Conservation (phyloP, 1,284 basidiomycete genomes). For the Acaromyces ingoldii region DNA sequence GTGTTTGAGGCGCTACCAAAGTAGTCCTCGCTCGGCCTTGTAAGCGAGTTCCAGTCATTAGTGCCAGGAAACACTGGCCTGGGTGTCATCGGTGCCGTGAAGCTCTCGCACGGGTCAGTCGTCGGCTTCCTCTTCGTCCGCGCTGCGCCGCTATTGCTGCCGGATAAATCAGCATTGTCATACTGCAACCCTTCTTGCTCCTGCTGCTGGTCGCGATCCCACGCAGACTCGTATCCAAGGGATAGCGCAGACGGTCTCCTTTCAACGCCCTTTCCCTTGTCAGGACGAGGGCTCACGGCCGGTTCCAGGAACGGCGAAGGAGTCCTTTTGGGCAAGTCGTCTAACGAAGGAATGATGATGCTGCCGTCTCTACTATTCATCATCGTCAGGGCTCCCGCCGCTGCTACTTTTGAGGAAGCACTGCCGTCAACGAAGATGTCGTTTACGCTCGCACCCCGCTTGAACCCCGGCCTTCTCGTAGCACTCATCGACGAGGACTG, state of each 20-base stretch:
- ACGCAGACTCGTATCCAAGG: background rate
- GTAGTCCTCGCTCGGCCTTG: background rate
- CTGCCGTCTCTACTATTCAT: background rate
- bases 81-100: background rate
- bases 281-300: background rate
- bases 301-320: conserved; percentile 7
- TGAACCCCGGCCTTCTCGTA: no score
- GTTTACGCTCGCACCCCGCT: background rate
- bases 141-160: background rate
- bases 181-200: background rate
- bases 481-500: no score
- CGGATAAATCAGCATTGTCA: background rate
- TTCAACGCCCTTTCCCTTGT: conserved; percentile 12
- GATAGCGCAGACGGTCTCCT: no score
- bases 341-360: background rate
- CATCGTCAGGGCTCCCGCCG: background rate
- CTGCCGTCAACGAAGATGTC: background rate
- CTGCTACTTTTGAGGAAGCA: background rate
- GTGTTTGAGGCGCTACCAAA: background rate
- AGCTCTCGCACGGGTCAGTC: background rate
- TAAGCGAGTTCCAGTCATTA: background rate
- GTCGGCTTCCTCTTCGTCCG: background rate
- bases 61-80: background rate
- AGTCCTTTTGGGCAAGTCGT: background rate
- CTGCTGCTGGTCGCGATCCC: background rate